Evolutionary conservation across 441 rosid species (phyloP).

Genomic region (Mallotus japonicus): DNA sequence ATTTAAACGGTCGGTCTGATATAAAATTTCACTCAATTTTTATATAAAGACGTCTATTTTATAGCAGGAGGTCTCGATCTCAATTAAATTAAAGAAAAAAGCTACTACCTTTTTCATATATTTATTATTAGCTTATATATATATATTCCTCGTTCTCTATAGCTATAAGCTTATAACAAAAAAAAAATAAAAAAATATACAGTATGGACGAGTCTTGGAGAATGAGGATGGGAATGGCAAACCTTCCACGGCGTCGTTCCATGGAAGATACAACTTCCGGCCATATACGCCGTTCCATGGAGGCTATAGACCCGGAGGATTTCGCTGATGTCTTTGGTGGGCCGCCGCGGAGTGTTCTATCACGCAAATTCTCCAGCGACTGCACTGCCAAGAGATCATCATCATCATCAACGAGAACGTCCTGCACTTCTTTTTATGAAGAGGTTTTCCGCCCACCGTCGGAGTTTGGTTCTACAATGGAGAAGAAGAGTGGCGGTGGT

Average conservation of each 20-base stretch:
- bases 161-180: not conserved
- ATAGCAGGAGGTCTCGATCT: too few species aligned
- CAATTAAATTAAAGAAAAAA: too few species aligned
- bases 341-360: constrained; percentile 65
- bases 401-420: not conserved
- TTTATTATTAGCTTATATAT: too few species aligned
- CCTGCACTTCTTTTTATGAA: constrained; percentile 55
- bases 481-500: constrained; percentile 36
- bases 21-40: too few species aligned
- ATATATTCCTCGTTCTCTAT: too few species aligned
- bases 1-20: too few species aligned
- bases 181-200: too few species aligned
- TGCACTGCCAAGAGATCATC: constrained; percentile 32
- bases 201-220: constrained; percentile 64
- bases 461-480: constrained; percentile 18
- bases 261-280: constrained; percentile 22
- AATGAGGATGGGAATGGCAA: constrained; percentile 24
- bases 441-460: constrained; percentile 58
- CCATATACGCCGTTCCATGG: constrained; percentile 27
- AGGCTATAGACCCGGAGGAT: constrained; percentile 47
- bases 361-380: constrained; percentile 61
- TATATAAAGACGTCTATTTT: too few species aligned
- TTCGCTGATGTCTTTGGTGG: constrained; percentile 91
- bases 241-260: constrained; percentile 44
- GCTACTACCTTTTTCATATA: too few species aligned